phyloP scores from a whole-genome alignment of 257 asterid species.

The Solanum medicagineum region DNA sequence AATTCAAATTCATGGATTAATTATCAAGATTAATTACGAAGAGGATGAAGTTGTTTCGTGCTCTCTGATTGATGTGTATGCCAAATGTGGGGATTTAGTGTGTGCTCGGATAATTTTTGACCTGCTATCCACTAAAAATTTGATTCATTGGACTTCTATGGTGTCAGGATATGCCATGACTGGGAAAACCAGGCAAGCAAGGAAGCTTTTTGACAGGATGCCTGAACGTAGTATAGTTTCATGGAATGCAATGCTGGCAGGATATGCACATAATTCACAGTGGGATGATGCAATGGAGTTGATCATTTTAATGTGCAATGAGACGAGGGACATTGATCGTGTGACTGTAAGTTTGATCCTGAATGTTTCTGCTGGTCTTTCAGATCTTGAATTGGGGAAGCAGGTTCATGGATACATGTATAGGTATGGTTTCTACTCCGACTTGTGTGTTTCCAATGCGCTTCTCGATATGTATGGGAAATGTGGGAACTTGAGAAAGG shows the following conservation, averaged over 20 bases:
- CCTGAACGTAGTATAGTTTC: conserved; percentile 47
- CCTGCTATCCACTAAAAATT: conserved; percentile 29
- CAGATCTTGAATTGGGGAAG: conserved; percentile 57
- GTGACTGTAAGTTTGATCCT: conserved; percentile 49
- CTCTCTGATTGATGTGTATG: conserved; percentile 50
- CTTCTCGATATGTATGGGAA: conserved; percentile 75
- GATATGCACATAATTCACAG: conserved; percentile 29
- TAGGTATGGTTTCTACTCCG: conserved; percentile 36
- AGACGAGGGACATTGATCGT: conserved; percentile 32
- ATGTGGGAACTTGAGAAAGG: conserved; percentile 49
- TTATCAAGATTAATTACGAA: conserved; percentile 37
- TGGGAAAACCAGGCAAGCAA: conserved; percentile 38
- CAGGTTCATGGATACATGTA: conserved; percentile 66
- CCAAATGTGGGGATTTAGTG: conserved; percentile 48
- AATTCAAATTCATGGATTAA: conserved; percentile 57
- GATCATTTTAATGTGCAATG: conserved; percentile 33
- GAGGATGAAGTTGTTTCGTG: conserved; percentile 46
- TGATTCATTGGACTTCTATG: conserved; percentile 50
- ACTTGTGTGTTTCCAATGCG: conserved; percentile 41
- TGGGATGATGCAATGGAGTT: conserved; percentile 73
- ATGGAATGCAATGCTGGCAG: conserved; percentile 78
- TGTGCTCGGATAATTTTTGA: conserved; percentile 44
- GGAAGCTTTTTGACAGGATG: conserved; percentile 56
- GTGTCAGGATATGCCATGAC: conserved; percentile 43
- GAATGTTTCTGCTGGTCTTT: conserved; percentile 44